These are phyloP conservation scores for Scheffersomyces lignosus DNA, from an alignment of 805 yeast genomes.

Conservation along the genomic window DNA sequence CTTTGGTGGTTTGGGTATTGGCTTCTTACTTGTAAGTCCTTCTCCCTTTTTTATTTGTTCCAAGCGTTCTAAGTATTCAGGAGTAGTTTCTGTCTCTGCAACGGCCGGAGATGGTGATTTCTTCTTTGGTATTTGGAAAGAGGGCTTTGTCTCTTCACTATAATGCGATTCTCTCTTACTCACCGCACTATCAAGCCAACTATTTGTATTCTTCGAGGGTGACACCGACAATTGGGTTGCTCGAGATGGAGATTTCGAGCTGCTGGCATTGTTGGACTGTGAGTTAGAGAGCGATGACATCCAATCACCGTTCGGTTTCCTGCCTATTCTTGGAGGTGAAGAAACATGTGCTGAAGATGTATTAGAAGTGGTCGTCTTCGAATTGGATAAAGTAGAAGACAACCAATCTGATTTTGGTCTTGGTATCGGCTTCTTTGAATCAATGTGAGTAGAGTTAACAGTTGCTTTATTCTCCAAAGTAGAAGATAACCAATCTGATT, in stretches of 20 bases:
- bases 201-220: constrained; percentile 7
- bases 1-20: not conserved
- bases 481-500: constrained; percentile 16
- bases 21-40: not conserved
- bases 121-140: constrained; percentile 9
- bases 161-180: constrained; percentile 13
- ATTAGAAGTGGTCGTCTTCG: constrained; percentile 5
- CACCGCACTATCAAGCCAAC: constrained; percentile 15
- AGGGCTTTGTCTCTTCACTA: constrained; percentile 13
- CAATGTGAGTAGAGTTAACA: constrained; percentile 5
- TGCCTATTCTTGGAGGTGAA: not conserved
- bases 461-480: constrained; percentile 9
- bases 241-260: constrained; percentile 2
- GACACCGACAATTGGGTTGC: not conserved
- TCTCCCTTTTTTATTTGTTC: constrained; percentile 6
- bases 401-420: constrained; percentile 12
- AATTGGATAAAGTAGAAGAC: constrained; percentile 11
- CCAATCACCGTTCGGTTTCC: constrained; percentile 8
- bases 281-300: constrained; percentile 13
- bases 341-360: not conserved
- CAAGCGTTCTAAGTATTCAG: constrained; percentile 12
- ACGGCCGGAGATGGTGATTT: constrained; percentile 4
- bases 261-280: constrained; percentile 5
- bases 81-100: constrained; percentile 6
- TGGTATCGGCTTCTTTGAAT: constrained; percentile 1